phyloP scores from a whole-genome alignment of 305 asterid genomes.

The Plantago lanceolata region DNA sequence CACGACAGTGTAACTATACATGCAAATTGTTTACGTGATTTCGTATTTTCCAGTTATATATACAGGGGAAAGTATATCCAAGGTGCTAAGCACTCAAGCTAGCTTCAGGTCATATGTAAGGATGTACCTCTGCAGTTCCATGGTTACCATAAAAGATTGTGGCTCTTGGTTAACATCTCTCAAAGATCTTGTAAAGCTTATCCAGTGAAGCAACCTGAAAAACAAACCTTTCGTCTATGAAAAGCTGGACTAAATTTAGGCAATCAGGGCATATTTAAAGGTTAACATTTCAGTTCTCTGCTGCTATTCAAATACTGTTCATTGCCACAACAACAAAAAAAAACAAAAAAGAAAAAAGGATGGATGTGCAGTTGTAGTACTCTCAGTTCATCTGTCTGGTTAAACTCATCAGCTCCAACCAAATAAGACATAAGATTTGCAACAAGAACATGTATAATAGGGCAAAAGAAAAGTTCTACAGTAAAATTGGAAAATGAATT shows the following conservation, averaged over 20 bases:
- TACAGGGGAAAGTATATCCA: not conserved
- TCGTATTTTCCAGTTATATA: not conserved
- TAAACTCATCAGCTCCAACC: not conserved
- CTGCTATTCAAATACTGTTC: not conserved
- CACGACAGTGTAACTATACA: not conserved
- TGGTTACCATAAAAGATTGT: not conserved
- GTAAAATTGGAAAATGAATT: not conserved
- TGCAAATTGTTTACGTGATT: not conserved
- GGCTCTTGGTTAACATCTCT: constrained; percentile 60
- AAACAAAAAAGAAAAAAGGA: not conserved
- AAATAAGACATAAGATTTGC: not conserved
- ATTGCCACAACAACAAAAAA: too few relatives aligned
- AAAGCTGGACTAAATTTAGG: constrained; percentile 6
- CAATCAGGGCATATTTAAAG: not conserved
- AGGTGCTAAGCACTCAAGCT: constrained; percentile 3
- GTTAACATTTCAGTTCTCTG: not conserved
- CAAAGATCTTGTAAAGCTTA: constrained; percentile 88
- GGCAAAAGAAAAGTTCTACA: not conserved
- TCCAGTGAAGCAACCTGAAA: constrained; percentile 87
- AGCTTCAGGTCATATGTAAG: constrained; percentile 14
- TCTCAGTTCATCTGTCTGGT: not conserved
- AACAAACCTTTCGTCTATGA: constrained; percentile 4
- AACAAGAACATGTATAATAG: not conserved
- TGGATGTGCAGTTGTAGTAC: too few relatives aligned
- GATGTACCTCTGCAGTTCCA: constrained; percentile 18